A percentile compares a stretch with the other conserved stretches of the same genome.
phyloP scores from a whole-genome alignment of 495 filamentous ascomycete genomes.

The Cladorrhinum samala region DNA sequence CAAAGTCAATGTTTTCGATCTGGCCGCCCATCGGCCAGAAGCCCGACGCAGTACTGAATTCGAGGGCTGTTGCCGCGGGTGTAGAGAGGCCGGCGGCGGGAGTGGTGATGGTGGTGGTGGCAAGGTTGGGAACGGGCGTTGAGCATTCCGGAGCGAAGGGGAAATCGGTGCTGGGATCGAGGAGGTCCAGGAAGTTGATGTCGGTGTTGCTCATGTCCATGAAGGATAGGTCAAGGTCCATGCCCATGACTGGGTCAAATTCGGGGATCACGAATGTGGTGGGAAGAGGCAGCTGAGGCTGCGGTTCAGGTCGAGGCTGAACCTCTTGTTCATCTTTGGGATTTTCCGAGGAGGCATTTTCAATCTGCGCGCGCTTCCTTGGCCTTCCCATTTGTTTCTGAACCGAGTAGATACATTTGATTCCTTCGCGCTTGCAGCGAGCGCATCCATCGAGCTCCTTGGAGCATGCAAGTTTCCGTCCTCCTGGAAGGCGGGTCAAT shows the following conservation, averaged over 20 bases:
- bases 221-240: constrained; percentile 32
- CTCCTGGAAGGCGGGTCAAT: constrained; percentile 33
- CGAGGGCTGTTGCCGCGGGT: not conserved
- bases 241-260: constrained; percentile 18
- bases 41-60: constrained; percentile 9
- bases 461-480: constrained; percentile 55
- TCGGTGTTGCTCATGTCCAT: constrained; percentile 25
- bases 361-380: constrained; percentile 45
- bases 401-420: constrained; percentile 51
- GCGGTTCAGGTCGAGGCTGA: not conserved
- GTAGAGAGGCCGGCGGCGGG: not conserved
- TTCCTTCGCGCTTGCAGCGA: constrained; percentile 49
- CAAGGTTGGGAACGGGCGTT: not conserved
- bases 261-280: constrained; percentile 10
- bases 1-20: not conserved
- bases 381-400: constrained; percentile 60
- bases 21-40: not conserved
- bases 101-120: not conserved
- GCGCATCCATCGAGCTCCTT: constrained; percentile 51
- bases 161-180: constrained; percentile 13
- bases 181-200: constrained; percentile 28
- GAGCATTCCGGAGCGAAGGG: not conserved
- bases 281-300: not conserved
- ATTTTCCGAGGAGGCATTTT: constrained; percentile 7
- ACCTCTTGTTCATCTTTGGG: constrained; percentile 2